Evolutionary conservation across 495 filamentous ascomycete genomes (phyloP).

Genomic region (Podospora conica): DNA sequence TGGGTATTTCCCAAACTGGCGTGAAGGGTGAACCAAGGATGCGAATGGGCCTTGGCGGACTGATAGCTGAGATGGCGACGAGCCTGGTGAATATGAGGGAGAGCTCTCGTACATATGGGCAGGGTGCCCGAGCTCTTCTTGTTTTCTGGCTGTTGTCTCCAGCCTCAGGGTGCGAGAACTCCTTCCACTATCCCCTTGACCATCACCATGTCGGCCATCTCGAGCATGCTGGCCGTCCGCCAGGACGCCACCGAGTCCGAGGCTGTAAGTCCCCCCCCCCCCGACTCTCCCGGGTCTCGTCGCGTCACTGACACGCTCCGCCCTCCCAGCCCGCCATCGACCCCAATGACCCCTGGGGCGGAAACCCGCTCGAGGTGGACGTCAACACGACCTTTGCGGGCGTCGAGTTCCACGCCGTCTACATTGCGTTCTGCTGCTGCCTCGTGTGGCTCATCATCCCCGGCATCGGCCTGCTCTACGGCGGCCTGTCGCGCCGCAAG

Average conservation of each 20-base stretch:
- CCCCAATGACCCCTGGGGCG: conserved; percentile 5
- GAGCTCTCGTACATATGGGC: not conserved
- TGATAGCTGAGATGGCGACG: not conserved
- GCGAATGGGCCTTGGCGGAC: not conserved
- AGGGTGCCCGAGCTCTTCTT: not conserved
- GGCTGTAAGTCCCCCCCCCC: not conserved
- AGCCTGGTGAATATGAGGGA: not conserved
- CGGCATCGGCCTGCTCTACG: conserved; percentile 94
- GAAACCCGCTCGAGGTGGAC: conserved; percentile 12
- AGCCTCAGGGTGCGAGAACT: not conserved
- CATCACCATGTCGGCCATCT: not conserved
- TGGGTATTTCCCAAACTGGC: not conserved
- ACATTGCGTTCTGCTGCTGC: conserved; percentile 4
- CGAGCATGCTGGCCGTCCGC: conserved; percentile 3
- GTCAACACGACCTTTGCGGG: conserved; percentile 9
- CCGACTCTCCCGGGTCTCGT: not conserved
- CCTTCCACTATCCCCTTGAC: not conserved
- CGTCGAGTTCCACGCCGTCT: conserved; percentile 7
- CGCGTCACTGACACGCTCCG: not conserved
- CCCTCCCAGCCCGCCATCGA: conserved; percentile 1
- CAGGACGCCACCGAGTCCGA: conserved; percentile 2
- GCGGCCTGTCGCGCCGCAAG: conserved; percentile 85
- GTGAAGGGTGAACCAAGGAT: no score
- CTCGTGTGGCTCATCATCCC: conserved; percentile 47
- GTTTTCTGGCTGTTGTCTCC: not conserved